Evolutionary conservation across 306 rosid genomes (phyloP).

Genomic region (Hippophae rhamnoides): DNA sequence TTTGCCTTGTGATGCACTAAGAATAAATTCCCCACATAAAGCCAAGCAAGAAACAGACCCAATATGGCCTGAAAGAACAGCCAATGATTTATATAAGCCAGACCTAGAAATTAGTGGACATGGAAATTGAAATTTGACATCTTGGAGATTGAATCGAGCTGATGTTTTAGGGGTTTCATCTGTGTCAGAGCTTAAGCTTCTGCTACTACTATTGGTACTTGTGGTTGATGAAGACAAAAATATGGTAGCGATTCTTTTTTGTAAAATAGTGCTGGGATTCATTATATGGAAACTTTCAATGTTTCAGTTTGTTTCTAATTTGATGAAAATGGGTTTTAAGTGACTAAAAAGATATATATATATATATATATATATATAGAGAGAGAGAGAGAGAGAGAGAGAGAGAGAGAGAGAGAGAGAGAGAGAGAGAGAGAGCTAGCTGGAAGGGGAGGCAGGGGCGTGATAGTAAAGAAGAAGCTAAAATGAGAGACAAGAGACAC

Average conservation of each 20-base stretch:
- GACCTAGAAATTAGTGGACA: conserved; percentile 25
- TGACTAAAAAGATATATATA: background rate
- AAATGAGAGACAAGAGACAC: conserved; percentile 24
- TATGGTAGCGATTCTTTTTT: conserved; percentile 25
- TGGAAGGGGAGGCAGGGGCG: no score
- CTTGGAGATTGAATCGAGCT: conserved; percentile 18
- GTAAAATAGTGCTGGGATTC: conserved; percentile 13
- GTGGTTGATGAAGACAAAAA: conserved; percentile 28
- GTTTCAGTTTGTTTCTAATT: background rate
- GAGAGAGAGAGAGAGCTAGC: background rate
- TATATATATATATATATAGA: background rate
- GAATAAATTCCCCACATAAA: conserved; percentile 78
- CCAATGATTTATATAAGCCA: conserved; percentile 42
- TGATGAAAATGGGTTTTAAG: background rate
- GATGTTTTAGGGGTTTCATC: conserved; percentile 39
- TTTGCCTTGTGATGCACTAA: conserved; percentile 80
- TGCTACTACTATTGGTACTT: conserved; percentile 12
- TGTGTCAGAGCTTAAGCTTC: conserved; percentile 23
- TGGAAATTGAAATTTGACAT: conserved; percentile 12
- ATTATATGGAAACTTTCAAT: conserved; percentile 1
- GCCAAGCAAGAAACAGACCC: conserved; percentile 82
- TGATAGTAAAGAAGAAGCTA: background rate
- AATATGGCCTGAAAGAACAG: conserved; percentile 61
- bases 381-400: background rate
- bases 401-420: background rate